Conservation (phyloP, 768 basidiomycete species). For the Suillus weaverae region DNA sequence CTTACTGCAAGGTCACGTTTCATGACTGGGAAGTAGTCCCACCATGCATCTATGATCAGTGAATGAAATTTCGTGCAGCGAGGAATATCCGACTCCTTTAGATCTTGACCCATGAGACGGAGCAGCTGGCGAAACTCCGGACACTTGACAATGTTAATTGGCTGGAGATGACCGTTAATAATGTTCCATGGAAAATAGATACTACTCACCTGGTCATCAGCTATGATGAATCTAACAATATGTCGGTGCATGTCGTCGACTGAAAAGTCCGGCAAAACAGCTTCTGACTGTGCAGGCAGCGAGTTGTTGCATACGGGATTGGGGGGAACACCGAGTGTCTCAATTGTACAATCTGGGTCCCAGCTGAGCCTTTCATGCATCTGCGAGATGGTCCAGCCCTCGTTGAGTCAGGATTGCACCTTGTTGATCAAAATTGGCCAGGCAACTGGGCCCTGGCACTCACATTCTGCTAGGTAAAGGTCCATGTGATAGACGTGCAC, state of each 20-base stretch:
- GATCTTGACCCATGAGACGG: constrained; percentile 19
- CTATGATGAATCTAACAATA: neutral
- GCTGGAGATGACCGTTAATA: constrained; percentile 9
- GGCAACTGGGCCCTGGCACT: too few relatives aligned
- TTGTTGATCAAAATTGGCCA: too few relatives aligned
- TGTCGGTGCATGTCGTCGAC: neutral
- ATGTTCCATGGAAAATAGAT: neutral
- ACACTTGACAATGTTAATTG: constrained; percentile 29
- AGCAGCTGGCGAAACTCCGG: constrained; percentile 25
- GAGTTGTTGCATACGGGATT: too few relatives aligned
- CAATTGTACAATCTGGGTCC: too few relatives aligned
- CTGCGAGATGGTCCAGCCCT: too few relatives aligned
- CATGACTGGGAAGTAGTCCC: constrained; percentile 17
- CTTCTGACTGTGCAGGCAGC: too few relatives aligned
- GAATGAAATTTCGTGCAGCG: constrained; percentile 22
- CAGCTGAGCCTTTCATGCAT: too few relatives aligned
- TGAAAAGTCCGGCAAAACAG: neutral
- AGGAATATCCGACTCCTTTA: constrained; percentile 26
- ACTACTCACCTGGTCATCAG: constrained; percentile 2
- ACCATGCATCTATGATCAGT: constrained; percentile 23
- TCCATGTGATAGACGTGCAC: too few relatives aligned
- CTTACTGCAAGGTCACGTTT: constrained; percentile 16
- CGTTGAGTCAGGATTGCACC: too few relatives aligned
- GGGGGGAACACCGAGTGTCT: too few relatives aligned
- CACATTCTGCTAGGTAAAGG: too few relatives aligned